Evolutionary conservation across 2,329 filamentous ascomycete genomes (phyloP), one percentile per base, ranked within the genome.

Genomic region (Aspergillus intermedius): DNA sequence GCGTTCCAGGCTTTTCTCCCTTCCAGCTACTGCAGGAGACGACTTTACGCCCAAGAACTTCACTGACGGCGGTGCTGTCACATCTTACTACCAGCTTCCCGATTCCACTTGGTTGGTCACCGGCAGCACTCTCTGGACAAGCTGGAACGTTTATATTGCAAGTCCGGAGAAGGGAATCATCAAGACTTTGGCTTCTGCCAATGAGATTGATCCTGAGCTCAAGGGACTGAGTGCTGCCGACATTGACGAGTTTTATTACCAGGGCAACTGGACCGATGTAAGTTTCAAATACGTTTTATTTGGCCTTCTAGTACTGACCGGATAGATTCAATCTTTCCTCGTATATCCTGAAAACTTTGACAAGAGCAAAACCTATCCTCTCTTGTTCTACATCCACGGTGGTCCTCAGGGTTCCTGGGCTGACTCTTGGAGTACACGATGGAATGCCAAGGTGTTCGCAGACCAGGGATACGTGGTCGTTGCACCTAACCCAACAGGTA

Each of bases 401-500:
- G 89, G 89, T 0, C 88, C 88, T 0, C 87, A 93, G 65, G 81
- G 83, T 19, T 81, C 87, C 0, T 91, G 87, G 84, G 72, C 68
- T 28, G 85, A 93, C 60, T 74, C 77, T 23, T 94, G 88, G 87
- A 86, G 80, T 64, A 89, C 84, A 2, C 77, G 89, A 15, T 95
- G 89, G 89, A 94, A 94, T 63, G 85, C 87, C 1, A 87, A 87
- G 51, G 78, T 91, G 8, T 94, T 89, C 62, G 88, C 89, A 3
- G 88, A 94, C 65, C 87, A 91, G 69, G 89, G 89, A 42, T 95
- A 93, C 62, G 79, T 95, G 3, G 87, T 86, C 19, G 82, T 95
- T 42, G 78, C 82, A 44, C 87, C 88, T 8, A 95, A 95, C 64
- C 87, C 87, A 7, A 93, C 88, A 0, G 89, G 89, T 15, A 87